A percentile compares a stretch with the other conserved stretches of the same genome.
phyloP scores from a whole-genome alignment of 306 rosid genomes.

The Sophora flavescens region DNA sequence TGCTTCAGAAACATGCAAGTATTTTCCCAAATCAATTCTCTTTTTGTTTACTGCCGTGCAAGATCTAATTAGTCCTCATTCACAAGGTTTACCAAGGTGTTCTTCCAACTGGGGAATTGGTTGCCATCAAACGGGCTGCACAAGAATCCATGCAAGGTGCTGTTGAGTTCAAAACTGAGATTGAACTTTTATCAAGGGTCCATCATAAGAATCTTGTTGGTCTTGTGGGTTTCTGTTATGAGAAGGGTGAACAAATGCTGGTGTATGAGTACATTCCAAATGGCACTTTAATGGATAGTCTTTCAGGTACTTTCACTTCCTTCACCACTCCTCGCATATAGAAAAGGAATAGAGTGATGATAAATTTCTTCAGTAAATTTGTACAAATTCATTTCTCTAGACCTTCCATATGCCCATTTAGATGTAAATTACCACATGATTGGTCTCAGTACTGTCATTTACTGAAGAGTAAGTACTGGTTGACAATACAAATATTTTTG shows the following conservation, averaged over 20 bases:
- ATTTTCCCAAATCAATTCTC: constrained; percentile 18
- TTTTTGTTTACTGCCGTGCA: constrained; percentile 5
- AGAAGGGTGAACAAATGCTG: constrained; percentile 86
- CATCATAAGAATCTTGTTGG: constrained; percentile 85
- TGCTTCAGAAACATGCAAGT: constrained; percentile 23
- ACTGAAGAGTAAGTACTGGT: too few species aligned
- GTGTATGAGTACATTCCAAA: constrained; percentile 80
- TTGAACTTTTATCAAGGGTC: constrained; percentile 89
- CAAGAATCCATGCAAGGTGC: constrained; percentile 77
- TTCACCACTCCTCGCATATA: constrained; percentile 27
- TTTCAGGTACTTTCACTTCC: constrained; percentile 66
- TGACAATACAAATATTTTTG: too few species aligned
- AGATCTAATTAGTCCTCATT: constrained; percentile 44
- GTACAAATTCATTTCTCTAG: background rate
- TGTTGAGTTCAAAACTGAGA: constrained; percentile 80
- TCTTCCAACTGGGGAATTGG: constrained; percentile 65
- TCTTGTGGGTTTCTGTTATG: constrained; percentile 82
- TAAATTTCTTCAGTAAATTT: background rate
- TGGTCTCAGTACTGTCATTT: background rate
- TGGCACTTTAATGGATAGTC: constrained; percentile 71
- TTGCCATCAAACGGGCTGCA: constrained; percentile 80
- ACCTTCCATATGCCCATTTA: background rate
- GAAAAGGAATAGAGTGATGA: background rate
- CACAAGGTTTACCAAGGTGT: constrained; percentile 69
- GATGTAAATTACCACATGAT: background rate